Conservation (phyloP, 208 protist species). For the Crithidia acanthocephali region DNA sequence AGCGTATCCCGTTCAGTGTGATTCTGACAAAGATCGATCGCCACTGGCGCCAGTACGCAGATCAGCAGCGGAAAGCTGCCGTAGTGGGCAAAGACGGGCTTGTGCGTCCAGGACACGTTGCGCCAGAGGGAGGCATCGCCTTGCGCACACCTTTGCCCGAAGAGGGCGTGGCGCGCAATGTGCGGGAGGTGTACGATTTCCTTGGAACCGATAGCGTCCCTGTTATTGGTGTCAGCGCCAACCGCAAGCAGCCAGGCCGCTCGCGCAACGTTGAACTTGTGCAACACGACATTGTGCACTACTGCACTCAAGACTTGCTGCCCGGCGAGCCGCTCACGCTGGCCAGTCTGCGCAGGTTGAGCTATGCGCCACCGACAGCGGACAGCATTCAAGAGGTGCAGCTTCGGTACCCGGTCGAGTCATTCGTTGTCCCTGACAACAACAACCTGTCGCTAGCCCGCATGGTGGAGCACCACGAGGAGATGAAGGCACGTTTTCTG, state of each 20-base stretch:
- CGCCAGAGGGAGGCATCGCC: neutral
- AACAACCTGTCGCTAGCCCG: constrained; percentile 69
- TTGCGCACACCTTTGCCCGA: constrained; percentile 21
- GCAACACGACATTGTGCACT: constrained; percentile 83
- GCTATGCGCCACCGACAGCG: constrained; percentile 78
- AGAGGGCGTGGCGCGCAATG: constrained; percentile 55
- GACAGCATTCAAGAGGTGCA: constrained; percentile 70
- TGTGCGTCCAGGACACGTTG: constrained; percentile 18
- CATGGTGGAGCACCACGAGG: constrained; percentile 74
- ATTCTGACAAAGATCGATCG: constrained; percentile 88
- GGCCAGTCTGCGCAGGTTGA: constrained; percentile 66
- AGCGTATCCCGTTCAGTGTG: constrained; percentile 83
- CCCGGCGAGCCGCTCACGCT: constrained; percentile 53
- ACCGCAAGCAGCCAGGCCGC: constrained; percentile 47
- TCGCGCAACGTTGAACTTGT: constrained; percentile 74
- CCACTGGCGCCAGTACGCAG: constrained; percentile 51
- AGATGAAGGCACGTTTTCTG: constrained; percentile 45
- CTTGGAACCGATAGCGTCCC: constrained; percentile 72
- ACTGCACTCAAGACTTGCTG: constrained; percentile 65
- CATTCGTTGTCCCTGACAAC: constrained; percentile 78
- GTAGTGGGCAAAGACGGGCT: constrained; percentile 40
- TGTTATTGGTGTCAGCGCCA: constrained; percentile 70
- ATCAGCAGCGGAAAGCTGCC: constrained; percentile 27
- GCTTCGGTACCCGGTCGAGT: constrained; percentile 75
- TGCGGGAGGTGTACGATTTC: constrained; percentile 68